Evolutionary conservation across 345 rosid genomes (phyloP).

Genomic region (Bruguiera parviflora): DNA sequence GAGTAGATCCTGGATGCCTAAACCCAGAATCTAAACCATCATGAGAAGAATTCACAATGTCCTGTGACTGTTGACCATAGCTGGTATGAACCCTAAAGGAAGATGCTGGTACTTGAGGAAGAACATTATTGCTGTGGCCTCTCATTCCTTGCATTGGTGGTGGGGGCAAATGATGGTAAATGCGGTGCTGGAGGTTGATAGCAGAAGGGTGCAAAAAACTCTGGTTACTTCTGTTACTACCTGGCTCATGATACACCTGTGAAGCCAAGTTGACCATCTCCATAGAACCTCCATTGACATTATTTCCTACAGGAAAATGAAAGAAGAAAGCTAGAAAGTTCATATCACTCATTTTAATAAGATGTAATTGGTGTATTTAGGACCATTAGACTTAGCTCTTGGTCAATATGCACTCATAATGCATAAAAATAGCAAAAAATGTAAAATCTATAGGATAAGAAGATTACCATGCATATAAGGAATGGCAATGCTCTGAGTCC

Average conservation of each 20-base stretch:
- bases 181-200: slow-evolving; percentile 34
- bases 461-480: slow-evolving; percentile 65
- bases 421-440: neutral
- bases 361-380: neutral
- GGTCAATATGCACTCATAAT: neutral
- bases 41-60: slow-evolving; percentile 36
- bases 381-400: neutral
- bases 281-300: slow-evolving; percentile 38
- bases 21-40: slow-evolving; percentile 49
- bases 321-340: neutral
- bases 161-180: slow-evolving; percentile 40
- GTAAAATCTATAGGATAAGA: neutral
- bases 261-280: slow-evolving; percentile 41
- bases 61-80: slow-evolving; percentile 40
- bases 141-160: slow-evolving; percentile 59
- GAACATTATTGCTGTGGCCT: slow-evolving; percentile 43
- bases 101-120: slow-evolving; percentile 51
- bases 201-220: slow-evolving; percentile 40
- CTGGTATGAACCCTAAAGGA: slow-evolving; percentile 37
- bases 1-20: slow-evolving; percentile 46
- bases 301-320: slow-evolving; percentile 32
- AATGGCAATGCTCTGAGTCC: slow-evolving; percentile 51
- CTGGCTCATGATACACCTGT: slow-evolving; percentile 45
- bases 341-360: neutral
- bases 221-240: slow-evolving; percentile 43